Base-by-base conservation (phyloP, 352 stramenopile species). In the Peronosclerospora sorghi region DNA sequence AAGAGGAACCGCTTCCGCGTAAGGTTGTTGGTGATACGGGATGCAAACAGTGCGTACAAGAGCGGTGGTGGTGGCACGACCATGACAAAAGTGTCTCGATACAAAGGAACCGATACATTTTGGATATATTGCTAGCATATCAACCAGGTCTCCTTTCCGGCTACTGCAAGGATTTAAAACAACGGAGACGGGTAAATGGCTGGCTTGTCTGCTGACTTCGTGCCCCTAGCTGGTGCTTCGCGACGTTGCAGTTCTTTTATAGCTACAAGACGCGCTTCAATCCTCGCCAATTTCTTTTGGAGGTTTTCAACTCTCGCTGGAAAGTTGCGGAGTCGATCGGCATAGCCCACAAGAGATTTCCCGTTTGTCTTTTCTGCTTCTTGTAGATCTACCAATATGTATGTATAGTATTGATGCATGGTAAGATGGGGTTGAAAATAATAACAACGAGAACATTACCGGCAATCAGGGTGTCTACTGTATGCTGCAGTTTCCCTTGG, bases 401-500 rank as follows among this genome's bases (percentile, higher is more conserved):
- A n/a, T n/a, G n/a, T n/a, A n/a, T n/a, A n/a, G n/a, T n/a, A n/a
- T n/a, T n/a, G n/a, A n/a, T n/a, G n/a, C n/a, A n/a, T n/a, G n/a
- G n/a, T n/a, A n/a, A n/a, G n/a, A n/a, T n/a, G n/a, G n/a, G n/a
- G n/a, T n/a, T n/a, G n/a, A n/a, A 12, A 10, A 27, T 41, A 10
- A n/a, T 19, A 15, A 41, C 6, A n/a, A 15, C 0, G 13, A 39
- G 18, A 17, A 24, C 7, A 41, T 0, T 59, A 87, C 75, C 70
- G 15, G 64, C 58, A 24, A 83, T 62, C 7, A 87, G 67, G 41
- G 66, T 45, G 34, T 81, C 70, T 26, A 87, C 58, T 1, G 75
- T 87, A 18, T 65, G 40, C 35, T 88, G 78, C 14, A 91, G 67
- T 38, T 85, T 66, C 32, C 78, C 65, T 45, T 91, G 75, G 17